Evolutionary conservation across 2,329 filamentous ascomycete genomes (phyloP).

Genomic region (Paraconiothyrium sp.): DNA sequence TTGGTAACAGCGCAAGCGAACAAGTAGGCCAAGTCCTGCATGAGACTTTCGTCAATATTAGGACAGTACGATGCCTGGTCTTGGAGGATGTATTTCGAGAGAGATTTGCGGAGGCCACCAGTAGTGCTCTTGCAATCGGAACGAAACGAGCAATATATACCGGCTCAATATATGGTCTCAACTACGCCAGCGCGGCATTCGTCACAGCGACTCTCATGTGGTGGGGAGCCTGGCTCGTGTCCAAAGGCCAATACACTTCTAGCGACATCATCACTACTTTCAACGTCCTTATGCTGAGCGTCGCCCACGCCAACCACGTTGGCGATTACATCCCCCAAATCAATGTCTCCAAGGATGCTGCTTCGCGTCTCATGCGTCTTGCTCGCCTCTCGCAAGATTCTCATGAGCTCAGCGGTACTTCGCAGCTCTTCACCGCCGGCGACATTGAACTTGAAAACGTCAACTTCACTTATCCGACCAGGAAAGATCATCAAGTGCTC

Average conservation of each 20-base stretch:
- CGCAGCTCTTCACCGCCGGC: slow-evolving; percentile 55
- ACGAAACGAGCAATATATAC: slow-evolving; percentile 71
- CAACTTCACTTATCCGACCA: slow-evolving; percentile 76
- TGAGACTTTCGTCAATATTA: slow-evolving; percentile 82
- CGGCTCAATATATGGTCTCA: slow-evolving; percentile 79
- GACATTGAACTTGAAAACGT: slow-evolving; percentile 70
- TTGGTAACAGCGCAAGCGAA: slow-evolving; percentile 71
- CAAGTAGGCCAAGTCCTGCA: slow-evolving; percentile 70
- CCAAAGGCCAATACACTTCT: slow-evolving; percentile 60
- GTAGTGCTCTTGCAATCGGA: slow-evolving; percentile 67
- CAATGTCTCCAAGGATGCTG: slow-evolving; percentile 75
- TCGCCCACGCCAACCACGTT: slow-evolving; percentile 75
- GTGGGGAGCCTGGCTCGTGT: slow-evolving; percentile 75
- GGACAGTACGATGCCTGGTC: slow-evolving; percentile 77
- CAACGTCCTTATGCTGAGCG: slow-evolving; percentile 83
- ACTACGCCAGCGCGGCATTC: slow-evolving; percentile 76
- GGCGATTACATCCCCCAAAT: slow-evolving; percentile 83
- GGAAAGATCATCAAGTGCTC: slow-evolving; percentile 65
- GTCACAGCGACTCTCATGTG: slow-evolving; percentile 84
- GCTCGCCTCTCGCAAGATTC: slow-evolving; percentile 67
- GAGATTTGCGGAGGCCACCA: slow-evolving; percentile 67
- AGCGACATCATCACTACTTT: slow-evolving; percentile 76
- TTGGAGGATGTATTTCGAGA: slow-evolving; percentile 75
- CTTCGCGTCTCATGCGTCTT: slow-evolving; percentile 75
- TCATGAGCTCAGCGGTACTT: slow-evolving; percentile 66